phyloP scores from a whole-genome alignment of 495 filamentous ascomycete genomes.

The Bombardia bombarda region DNA sequence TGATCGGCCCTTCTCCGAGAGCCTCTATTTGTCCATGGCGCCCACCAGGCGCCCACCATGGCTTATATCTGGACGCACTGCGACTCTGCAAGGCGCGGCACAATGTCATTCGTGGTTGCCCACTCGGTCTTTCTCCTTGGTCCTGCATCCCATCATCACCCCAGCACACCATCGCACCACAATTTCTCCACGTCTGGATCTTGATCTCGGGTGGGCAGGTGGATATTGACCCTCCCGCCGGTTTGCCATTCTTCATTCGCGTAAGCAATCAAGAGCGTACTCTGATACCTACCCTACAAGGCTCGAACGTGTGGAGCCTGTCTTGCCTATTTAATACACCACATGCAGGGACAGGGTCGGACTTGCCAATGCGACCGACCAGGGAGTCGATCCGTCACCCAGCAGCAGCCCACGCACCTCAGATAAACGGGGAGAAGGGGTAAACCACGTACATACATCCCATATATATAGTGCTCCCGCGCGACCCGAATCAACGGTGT shows the following conservation, averaged over 20 bases:
- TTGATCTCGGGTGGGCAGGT: too few relatives aligned
- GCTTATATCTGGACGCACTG: neutral
- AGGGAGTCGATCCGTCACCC: neutral
- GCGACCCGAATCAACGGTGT: neutral
- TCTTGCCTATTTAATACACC: too few relatives aligned
- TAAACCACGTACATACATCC: neutral
- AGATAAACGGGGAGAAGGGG: neutral
- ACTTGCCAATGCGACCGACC: neutral
- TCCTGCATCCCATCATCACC: too few relatives aligned
- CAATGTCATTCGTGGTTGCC: neutral
- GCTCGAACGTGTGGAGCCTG: too few relatives aligned
- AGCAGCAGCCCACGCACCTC: neutral
- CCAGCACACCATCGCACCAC: too few relatives aligned
- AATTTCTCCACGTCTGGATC: too few relatives aligned
- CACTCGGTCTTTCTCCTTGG: too few relatives aligned
- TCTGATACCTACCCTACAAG: too few relatives aligned
- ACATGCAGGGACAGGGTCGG: neutral
- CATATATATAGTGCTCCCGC: neutral
- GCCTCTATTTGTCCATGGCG: neutral
- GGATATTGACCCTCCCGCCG: too few relatives aligned
- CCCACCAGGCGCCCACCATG: neutral
- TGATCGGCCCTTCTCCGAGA: constrained; percentile 2
- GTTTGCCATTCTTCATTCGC: too few relatives aligned
- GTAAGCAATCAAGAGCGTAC: too few relatives aligned
- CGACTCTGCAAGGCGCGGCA: neutral